A percentile compares a stretch with the other conserved stretches of the same genome.
These are phyloP conservation scores for Cercospora sesami DNA, from an alignment of 2,329 filamentous ascomycete species.

Conservation along the genomic window DNA sequence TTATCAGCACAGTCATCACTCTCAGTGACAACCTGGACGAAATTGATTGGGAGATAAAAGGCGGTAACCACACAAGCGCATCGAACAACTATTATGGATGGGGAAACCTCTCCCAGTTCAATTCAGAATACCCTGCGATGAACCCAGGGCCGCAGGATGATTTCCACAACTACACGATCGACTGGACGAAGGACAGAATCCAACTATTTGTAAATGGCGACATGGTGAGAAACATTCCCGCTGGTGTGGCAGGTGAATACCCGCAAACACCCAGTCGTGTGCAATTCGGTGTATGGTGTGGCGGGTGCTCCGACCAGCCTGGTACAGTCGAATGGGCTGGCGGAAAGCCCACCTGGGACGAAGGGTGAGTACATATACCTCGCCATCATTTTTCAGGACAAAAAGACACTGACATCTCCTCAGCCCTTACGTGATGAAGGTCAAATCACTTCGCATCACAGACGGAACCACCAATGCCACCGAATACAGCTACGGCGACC, in stretches of 20 bases:
- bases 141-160: conserved; percentile 55
- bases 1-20: conserved; percentile 80
- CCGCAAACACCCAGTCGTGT: conserved; percentile 76
- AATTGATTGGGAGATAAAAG: conserved; percentile 83
- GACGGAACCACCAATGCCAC: conserved; percentile 40
- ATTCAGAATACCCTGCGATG: conserved; percentile 63
- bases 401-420: neutral
- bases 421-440: conserved; percentile 41
- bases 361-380: conserved; percentile 30
- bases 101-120: conserved; percentile 63
- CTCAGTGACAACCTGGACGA: conserved; percentile 83
- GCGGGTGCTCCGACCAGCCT: conserved; percentile 73
- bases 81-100: conserved; percentile 77
- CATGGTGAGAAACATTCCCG: conserved; percentile 63
- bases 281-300: conserved; percentile 76
- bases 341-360: conserved; percentile 37
- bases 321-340: conserved; percentile 44
- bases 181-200: conserved; percentile 67
- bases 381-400: neutral
- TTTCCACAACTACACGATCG: conserved; percentile 68
- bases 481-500: conserved; percentile 45
- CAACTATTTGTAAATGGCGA: conserved; percentile 70
- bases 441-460: conserved; percentile 39
- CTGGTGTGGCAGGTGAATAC: conserved; percentile 45
- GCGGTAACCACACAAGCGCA: conserved; percentile 61